Evolutionary conservation across 257 asterid species (phyloP), one percentile per base, ranked within the genome.

Genomic region (Linderniella brevidens): DNA sequence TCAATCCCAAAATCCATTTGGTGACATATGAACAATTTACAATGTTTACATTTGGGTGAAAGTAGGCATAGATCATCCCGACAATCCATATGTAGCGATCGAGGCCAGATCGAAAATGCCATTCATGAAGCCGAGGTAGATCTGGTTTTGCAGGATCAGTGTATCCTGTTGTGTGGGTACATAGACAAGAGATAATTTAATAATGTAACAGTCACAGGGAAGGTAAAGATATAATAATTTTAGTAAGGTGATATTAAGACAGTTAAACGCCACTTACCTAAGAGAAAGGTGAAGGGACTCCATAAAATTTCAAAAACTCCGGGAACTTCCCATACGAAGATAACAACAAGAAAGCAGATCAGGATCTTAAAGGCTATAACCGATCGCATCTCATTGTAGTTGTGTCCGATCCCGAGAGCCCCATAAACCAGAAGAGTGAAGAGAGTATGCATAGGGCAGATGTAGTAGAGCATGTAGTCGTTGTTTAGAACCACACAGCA

Each of bases 361-460:
- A 72, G 59, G 17, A 84, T 19, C 68, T 84, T 88, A 67, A 81
- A 58, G 68, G 66, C 69, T 75, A 88, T 88, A 58, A 85, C 92
- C 36, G 92, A 79, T 84, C 61, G 74, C 46, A 68, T 81, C 72
- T 88, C 96, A 35, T 88, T 88, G 61, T 84, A 88, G 52, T 74
- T 73, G 77, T 84, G 66, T 58, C 95, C 96, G 38, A 88, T 80
- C 40, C 98, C 98, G 60, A 88, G 94, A 63, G 96, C 86, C 37
- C 98, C 98, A 59, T 88, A 88, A 53, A 84, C 98, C 98, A 88
- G 78, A 41, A 88, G 67, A 42, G 98, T 88, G 67, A 84, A 88
- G 49, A 88, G 98, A 16, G 98, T 88, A 57, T 88, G 98, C 98
- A 88, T 81, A 10, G 98, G 98, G 68, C 98, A 88, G 69, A 88